Base-by-base conservation (phyloP, 129 eudicot genomes). In the Flaveria trinervia region DNA sequence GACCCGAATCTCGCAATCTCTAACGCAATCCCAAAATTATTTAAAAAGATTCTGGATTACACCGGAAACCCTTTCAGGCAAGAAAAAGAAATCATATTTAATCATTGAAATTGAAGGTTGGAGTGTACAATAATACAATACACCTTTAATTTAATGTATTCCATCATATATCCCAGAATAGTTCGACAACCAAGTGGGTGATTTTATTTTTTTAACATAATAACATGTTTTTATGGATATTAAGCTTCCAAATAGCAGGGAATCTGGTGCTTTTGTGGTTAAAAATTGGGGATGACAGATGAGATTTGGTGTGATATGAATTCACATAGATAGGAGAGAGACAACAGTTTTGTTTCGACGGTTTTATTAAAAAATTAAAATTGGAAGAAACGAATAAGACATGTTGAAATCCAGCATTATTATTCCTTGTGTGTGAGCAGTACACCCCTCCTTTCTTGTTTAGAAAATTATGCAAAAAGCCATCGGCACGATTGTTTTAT, bases 11-110 rank as follows among this genome's bases (percentile, higher is more conserved):
- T 73, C 26, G 60, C 45, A 39, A 72, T 13, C 33, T 30, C 22
- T 57, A 51, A 64, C 68, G 68, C 68, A 30, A 64, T 13, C 70
- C 43, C 71, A 44, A 46, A 28, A 26, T 43, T 22, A 56, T 23
- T 77, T 68, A 55, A 7, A 25, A 54, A 39, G 22, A 11, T 26
- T 54, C 73, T 73, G 64, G 50, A 57, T 80, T 54, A 72, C 83
- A 73, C 33, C 13, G n/a, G 39, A 73, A 41, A 73, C 20, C 67
- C 75, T 30, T 66, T 73, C 84, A 73, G 84, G 75, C 84, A 80
- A 80, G 74, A 76, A 49, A 49, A 49, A 45, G 49, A 3, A 67
- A 54, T 17, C 1, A 5, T 17, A n/a, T 50, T 13, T 64, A 67
- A 73, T 73, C 70, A 80, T 73, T 54, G 51, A 68, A 64, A 60